Evolutionary conservation across 2,329 filamentous ascomycete genomes (phyloP), one percentile per base, ranked within the genome.

Genomic region (Calonectria pseudoturangicola): DNA sequence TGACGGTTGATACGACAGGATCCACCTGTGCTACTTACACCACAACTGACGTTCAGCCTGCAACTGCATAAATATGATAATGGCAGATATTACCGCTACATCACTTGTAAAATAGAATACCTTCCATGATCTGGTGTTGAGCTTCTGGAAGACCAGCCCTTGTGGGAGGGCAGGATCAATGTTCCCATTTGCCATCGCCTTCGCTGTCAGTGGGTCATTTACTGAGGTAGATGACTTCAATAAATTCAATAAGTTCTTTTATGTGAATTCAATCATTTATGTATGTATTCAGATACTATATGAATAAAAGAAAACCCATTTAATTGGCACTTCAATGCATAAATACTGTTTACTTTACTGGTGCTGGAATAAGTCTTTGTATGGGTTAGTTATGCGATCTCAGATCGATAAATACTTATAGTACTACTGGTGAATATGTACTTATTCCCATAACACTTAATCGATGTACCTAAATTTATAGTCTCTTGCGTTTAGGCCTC

Each of bases 11-110:
- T 27, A 30, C 62, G 12, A 39, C 60, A 0, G 72, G 72, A 3
- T 56, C 33, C 5, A 72, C 47, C 0, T 74, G 72, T 48, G 72
- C 72, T 15, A 70, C 66, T 16, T 74, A 66, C n/a, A 74, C 72
- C 1, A 73, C 69, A 1, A 73, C 72, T 1, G 33, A 68, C 33
- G 72, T 72, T 36, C 58, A 72, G 25, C 65, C 72, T 8, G 65
- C 72, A 12, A 36, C 70, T 6, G 66, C 48, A 18, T 73, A 36
- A 73, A 15, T 25, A 9, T 1, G 6, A 39, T 4, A 1, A 0
- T 27, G 21, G 27, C 2, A 18, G n/a, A 8, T 27, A 41, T 13
- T 12, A 60, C 9, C n/a, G 13, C 16, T 4, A 16, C 13, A 16
- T 13, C 18, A 27, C 15, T 4, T 8, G 21, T 12, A 27, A 21